phyloP scores from a whole-genome alignment of 768 basidiomycete genomes.

The Hydnum rufescens region DNA sequence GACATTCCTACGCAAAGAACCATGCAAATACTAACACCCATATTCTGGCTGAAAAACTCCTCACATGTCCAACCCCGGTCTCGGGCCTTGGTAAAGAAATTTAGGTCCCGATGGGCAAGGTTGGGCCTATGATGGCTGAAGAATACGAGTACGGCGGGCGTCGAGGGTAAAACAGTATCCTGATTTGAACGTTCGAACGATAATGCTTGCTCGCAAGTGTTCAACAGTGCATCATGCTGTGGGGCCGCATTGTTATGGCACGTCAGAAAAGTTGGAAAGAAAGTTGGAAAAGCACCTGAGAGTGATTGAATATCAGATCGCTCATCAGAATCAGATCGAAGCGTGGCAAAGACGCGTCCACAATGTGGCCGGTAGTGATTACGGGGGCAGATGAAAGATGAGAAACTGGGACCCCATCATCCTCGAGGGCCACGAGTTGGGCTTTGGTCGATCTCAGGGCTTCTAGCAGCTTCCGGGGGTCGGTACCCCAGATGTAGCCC shows the following conservation, averaged over 20 bases:
- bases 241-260: no score
- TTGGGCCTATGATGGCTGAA: slow-evolving; percentile 80
- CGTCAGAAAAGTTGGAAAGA: no score
- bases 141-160: slow-evolving; percentile 51
- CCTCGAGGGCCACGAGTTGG: no score
- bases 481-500: slow-evolving; percentile 73
- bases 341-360: slow-evolving; percentile 7
- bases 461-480: slow-evolving; percentile 28
- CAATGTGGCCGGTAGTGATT: no score
- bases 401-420: no score
- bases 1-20: no score
- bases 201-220: slow-evolving; percentile 35
- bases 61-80: slow-evolving; percentile 52
- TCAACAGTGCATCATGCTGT: slow-evolving; percentile 65
- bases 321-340: slow-evolving; percentile 79
- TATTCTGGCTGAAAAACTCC: slow-evolving; percentile 41
- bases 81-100: slow-evolving; percentile 52
- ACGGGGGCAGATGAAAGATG: no score
- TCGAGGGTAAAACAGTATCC: slow-evolving; percentile 2
- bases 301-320: slow-evolving; percentile 89
- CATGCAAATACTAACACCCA: no score
- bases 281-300: slow-evolving; percentile 34
- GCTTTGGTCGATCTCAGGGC: slow-evolving; percentile 3
- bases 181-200: slow-evolving; percentile 2
- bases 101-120: slow-evolving; percentile 61